Evolutionary conservation across 768 basidiomycete species (phyloP), one percentile per base, ranked within the genome.

Genomic region (Rhodotorula graminis): DNA sequence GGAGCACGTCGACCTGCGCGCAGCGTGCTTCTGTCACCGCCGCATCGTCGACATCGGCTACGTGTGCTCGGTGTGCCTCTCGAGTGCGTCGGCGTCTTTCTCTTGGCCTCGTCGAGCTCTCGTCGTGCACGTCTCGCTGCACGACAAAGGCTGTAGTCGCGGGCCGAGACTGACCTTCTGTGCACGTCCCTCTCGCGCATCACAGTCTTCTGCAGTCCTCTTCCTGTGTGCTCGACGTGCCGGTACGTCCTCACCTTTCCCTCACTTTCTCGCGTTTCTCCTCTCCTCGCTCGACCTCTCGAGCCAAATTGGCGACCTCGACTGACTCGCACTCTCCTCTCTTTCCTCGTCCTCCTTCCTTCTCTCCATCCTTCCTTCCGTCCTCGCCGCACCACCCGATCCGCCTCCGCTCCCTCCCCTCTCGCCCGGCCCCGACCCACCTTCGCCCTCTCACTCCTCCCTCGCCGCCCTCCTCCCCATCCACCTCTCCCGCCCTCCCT

Each of bases 11-110:
- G 96, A 98, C 81, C 95, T 98, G 79, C 87, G 96, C 44, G 96
- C 96, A 0, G 95, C 94, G 15, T 98, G 95, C 80, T 98, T 99
- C 84, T 99, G 96, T 82, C 96, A 98, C 82, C 96, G 97, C 81
- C 89, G 89, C 65, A 95, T 96, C 61, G 87, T 98, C 53, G 95
- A 98, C 80, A 87, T 98, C 65, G 96, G 93, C 66, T 99, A 93
- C 77, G 93, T 99, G 31, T 99, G 96, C 80, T 95, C 93, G n/a
- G 93, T 99, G 46, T 99, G 96, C 80, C 82, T 99, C 44, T 95
- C 93, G 40, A 98, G 74, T 76, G 55, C 15, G 68, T 58, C 14
- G 1, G 27, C 14, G 7, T 12, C 44, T 12, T 12, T 6, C 14
- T 46, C 23, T 50, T 21, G 21, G 23, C 23, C 23, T 8, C 23